Base-by-base conservation (phyloP, 129 eudicot genomes). In the Gnaphalium uliginosum region DNA sequence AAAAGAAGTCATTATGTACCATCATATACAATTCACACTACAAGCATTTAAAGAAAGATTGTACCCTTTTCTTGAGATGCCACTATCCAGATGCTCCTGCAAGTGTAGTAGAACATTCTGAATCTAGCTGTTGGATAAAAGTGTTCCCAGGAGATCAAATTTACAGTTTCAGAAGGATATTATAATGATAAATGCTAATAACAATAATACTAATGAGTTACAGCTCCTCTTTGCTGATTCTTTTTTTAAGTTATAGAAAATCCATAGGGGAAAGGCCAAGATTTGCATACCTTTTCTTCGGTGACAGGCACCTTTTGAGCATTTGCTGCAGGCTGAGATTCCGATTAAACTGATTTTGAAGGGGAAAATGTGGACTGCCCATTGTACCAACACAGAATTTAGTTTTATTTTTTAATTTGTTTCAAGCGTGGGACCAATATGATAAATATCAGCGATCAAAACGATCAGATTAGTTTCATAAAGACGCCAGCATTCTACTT, bases 51-150 rank as follows among this genome's bases (percentile, higher is more conserved):
- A 60, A 70, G 39, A 48, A 30, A 35, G 24, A 78, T 26, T 60
- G 51, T 29, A 25, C 69, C 76, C 70, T 43, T 77, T 41, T 39
- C 63, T 10, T 56, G 22, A 39, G 30, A 35, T 69, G 24, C 3
- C 51, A 57, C 58, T 61, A 41, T 85, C 65, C 71, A 39, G 82
- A 75, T 13, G 57, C 41, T 79, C 80, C 69, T 43, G 53, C 74
- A 78, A 78, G 90, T 66, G 88, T 78, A 33, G 86, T 71, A 51
- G 86, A 84, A 79, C 87, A 83, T 72, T 81, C 88, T 11, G 87
- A 83, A 71, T 81, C 90, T 29, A 72, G 83, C 72, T 81, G 82
- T 68, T 71, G 77, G 19, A 72, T 56, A 27, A 35, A 67, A 32
- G 63, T 68, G 76, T 46, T 79, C 80, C 76, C 41, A 71, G 56